Percentiles rank a stretch among this genome's conserved stretches.
phyloP scores from a whole-genome alignment of 495 filamentous ascomycete species.

The Poronia punctata region DNA sequence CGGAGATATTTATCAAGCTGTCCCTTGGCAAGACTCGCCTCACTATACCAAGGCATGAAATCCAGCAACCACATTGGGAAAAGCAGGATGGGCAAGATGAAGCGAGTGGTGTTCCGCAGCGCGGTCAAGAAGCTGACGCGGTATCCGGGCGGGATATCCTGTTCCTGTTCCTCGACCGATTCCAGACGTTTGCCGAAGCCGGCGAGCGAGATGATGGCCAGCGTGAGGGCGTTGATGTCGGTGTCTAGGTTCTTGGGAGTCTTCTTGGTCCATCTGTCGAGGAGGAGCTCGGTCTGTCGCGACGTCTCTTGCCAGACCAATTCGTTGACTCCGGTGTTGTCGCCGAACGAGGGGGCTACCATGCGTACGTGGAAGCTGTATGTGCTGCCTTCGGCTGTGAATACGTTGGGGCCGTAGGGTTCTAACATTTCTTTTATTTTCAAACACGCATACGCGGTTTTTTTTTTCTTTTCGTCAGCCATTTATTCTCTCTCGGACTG shows the following conservation, averaged over 20 bases:
- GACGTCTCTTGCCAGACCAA: constrained; percentile 18
- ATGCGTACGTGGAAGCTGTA: constrained; percentile 17
- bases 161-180: too few species aligned
- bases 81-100: too few species aligned
- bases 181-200: too few species aligned
- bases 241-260: not conserved
- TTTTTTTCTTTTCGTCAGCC: too few species aligned
- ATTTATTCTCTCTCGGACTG: too few species aligned
- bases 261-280: not conserved
- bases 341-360: constrained; percentile 16
- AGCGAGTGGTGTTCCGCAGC: too few species aligned
- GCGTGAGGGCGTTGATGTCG: not conserved
- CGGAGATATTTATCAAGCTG: too few species aligned
- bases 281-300: constrained; percentile 8
- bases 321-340: constrained; percentile 14
- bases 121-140: too few species aligned
- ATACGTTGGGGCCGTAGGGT: constrained; percentile 19
- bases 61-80: too few species aligned
- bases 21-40: too few species aligned
- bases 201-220: not conserved
- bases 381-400: constrained; percentile 11
- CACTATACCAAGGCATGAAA: too few species aligned
- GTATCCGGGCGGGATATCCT: too few species aligned
- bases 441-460: not conserved
- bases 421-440: constrained; percentile 18